These are phyloP conservation scores for Huntiella savannae DNA, from an alignment of 2,329 filamentous ascomycete species.

Conservation along the genomic window DNA sequence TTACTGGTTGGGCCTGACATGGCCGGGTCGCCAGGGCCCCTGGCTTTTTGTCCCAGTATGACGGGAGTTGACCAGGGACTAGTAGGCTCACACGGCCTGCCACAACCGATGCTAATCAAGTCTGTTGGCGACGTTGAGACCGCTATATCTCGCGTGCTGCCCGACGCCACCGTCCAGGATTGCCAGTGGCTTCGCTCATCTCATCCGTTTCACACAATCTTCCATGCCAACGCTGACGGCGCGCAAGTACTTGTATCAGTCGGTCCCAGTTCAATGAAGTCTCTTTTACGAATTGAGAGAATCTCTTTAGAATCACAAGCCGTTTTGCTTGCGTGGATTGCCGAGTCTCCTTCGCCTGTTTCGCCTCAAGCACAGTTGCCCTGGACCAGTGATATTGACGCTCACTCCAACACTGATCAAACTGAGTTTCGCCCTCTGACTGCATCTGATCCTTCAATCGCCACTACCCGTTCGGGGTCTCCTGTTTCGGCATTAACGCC, in stretches of 20 bases:
- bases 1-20: background rate
- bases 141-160: slow-evolving; percentile 19
- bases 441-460: background rate
- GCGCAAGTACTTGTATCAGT: slow-evolving; percentile 9
- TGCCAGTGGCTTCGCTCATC: slow-evolving; percentile 10
- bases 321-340: slow-evolving; percentile 9
- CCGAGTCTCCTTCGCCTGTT: background rate
- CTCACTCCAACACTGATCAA: background rate
- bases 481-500: background rate
- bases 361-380: background rate
- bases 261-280: slow-evolving; percentile 9
- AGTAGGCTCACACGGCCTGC: background rate
- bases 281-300: slow-evolving; percentile 5
- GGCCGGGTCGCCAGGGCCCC: background rate
- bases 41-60: background rate
- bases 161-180: slow-evolving; percentile 18
- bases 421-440: background rate
- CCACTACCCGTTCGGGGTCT: background rate
- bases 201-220: slow-evolving; percentile 9
- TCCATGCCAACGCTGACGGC: slow-evolving; percentile 8
- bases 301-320: slow-evolving; percentile 10
- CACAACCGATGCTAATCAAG: slow-evolving; percentile 9
- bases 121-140: slow-evolving; percentile 14
- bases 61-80: background rate
- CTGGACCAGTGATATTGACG: too few relatives aligned